phyloP scores from a whole-genome alignment of 768 basidiomycete genomes.

The Tylopilus rubrobrunneus region DNA sequence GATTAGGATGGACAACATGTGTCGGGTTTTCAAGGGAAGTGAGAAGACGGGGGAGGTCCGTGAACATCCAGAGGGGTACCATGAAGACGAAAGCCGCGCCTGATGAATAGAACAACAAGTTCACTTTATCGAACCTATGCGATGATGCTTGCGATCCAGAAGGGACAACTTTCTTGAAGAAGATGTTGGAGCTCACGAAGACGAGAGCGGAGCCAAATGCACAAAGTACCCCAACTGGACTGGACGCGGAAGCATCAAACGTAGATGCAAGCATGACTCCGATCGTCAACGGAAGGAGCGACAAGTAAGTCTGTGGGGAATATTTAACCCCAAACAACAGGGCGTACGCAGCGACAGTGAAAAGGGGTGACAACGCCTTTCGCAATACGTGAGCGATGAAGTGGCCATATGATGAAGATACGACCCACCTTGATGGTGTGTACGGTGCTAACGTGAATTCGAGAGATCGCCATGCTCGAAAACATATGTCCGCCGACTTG shows the following conservation, averaged over 20 bases:
- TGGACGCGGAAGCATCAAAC: conserved; percentile 87
- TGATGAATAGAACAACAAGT: conserved; percentile 91
- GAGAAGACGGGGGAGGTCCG: conserved; percentile 73
- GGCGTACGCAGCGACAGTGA: conserved; percentile 95
- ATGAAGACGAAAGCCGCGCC: conserved; percentile 92
- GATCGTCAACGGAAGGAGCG: conserved; percentile 88
- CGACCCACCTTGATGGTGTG: conserved; percentile 92
- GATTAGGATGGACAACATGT: conserved; percentile 43
- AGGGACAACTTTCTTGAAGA: conserved; percentile 98
- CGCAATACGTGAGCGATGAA: conserved; percentile 2
- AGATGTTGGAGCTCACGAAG: conserved; percentile 97
- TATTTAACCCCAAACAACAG: conserved; percentile 92
- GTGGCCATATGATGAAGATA: not conserved
- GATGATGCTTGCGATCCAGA: conserved; percentile 43
- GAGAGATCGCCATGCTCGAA: conserved; percentile 93
- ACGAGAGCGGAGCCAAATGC: conserved; percentile 96
- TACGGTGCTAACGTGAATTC: conserved; percentile 95
- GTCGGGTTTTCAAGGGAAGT: conserved; percentile 37
- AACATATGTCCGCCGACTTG: conserved; percentile 98
- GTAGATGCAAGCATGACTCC: conserved; percentile 98
- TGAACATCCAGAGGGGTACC: conserved; percentile 93
- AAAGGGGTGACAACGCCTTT: conserved; percentile 93
- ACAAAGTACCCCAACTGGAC: conserved; percentile 81
- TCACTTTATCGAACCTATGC: conserved; percentile 94
- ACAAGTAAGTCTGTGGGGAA: conserved; percentile 85